Base-by-base conservation (phyloP, 495 filamentous ascomycete genomes). In the Aspergillus bridgeri region DNA sequence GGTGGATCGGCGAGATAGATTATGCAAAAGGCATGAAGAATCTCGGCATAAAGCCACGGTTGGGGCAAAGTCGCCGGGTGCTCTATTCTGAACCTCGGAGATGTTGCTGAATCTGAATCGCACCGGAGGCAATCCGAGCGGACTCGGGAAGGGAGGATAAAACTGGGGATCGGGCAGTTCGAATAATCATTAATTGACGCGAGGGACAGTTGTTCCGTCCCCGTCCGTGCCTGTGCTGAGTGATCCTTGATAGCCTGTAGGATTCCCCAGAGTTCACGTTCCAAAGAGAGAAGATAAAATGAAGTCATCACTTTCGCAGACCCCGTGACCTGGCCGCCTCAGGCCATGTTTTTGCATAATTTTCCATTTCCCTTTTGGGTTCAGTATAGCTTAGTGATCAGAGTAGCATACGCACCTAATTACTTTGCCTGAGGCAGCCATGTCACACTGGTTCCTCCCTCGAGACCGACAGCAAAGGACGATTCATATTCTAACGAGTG, bases 31-130 rank as follows among this genome's bases (percentile, higher is more conserved):
- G 17, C 11, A 15, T 38, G 33, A 38, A 38, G 33, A 38, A 38
- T 38, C 33, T 38, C 33, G 33, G 33, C 11, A 38, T 9, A 38
- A 38, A 38, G 33, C 33, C 33, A 38, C 33, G 33, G 33, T 38
- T 38, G 33, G 33, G 33, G 33, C 33, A 38, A 38, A 38, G 33
- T 38, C 33, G 17, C 33, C 33, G 33, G 33, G 9, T 38, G 33
- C 57, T 53, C 49, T 53, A 55, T 59, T 33, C 42, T 21, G 13
- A 43, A 49, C 33, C 56, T 59, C 60, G 60, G 57, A 43, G 57
- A 57, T 60, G 57, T 62, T 62, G 55, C 60, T 55, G 47, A 55
- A 58, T 27, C 33, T 38, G 33, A 38, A 38, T 38, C 33, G 33
- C 33, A 38, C 33, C 33, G 33, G 33, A 13, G 33, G 33, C 33